A percentile compares a stretch with the other conserved stretches of the same genome.
phyloP scores from a whole-genome alignment of 306 rosid genomes.

The Alnus rubra region DNA sequence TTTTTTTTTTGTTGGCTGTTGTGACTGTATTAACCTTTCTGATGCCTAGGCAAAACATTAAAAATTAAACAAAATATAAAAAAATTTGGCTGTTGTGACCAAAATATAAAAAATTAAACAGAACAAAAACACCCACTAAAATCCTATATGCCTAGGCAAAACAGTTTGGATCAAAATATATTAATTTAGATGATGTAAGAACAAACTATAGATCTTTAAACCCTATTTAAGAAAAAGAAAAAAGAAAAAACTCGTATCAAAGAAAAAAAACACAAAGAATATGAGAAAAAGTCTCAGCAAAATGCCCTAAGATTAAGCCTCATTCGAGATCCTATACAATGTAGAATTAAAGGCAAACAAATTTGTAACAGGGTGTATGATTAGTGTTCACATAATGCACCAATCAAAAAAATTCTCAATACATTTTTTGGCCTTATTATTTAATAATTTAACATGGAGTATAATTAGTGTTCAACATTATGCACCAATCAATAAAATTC shows the following conservation, averaged over 20 bases:
- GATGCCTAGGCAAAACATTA: too few species aligned
- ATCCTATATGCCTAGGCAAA: too few species aligned
- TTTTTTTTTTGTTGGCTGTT: conserved; percentile 11
- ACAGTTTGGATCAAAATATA: not conserved
- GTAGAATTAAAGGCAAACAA: not conserved
- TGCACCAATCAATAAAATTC: too few species aligned
- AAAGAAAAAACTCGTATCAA: too few species aligned
- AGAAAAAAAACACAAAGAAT: too few species aligned
- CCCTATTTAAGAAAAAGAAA: not conserved
- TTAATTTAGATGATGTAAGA: not conserved
- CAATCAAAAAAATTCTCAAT: not conserved
- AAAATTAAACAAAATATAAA: too few species aligned
- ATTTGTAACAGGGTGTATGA: not conserved
- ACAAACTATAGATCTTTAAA: not conserved
- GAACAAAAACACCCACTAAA: not conserved
- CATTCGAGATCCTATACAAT: not conserved
- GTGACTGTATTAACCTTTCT: conserved; percentile 7
- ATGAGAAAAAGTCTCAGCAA: not conserved
- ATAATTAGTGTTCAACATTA: too few species aligned
- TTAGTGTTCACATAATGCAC: not conserved
- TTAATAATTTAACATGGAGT: too few species aligned
- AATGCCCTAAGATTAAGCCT: not conserved
- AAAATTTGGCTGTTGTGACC: too few species aligned
- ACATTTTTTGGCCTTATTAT: not conserved
- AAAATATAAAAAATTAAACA: too few species aligned